These are phyloP conservation scores for Melastoma candidum DNA, from an alignment of 441 rosid genomes.

Conservation along the genomic window DNA sequence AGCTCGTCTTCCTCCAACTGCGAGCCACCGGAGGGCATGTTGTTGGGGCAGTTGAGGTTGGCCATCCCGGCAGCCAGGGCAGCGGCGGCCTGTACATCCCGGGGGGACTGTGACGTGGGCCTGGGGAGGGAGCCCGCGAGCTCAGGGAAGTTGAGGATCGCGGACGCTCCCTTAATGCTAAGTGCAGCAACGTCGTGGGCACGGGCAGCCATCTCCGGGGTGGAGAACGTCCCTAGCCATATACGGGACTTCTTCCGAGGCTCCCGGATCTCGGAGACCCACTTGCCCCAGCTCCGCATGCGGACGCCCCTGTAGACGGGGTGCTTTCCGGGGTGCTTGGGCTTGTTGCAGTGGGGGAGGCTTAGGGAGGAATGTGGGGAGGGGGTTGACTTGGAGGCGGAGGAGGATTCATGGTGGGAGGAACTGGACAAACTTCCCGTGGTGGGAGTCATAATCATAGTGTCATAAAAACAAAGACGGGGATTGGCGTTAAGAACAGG, in stretches of 20 bases:
- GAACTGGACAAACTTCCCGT: no score
- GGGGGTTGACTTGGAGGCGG: conserved; percentile 3
- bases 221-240: conserved; percentile 63
- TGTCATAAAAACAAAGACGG: no score
- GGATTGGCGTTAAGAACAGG: no score
- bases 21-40: no score
- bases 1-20: no score
- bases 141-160: conserved; percentile 18
- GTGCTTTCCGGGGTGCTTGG: conserved; percentile 18
- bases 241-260: conserved; percentile 73
- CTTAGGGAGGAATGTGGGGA: conserved; percentile 11
- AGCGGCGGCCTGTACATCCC: conserved; percentile 41
- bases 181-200: conserved; percentile 44
- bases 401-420: no score
- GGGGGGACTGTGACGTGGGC: conserved; percentile 31
- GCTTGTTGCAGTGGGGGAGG: not conserved
- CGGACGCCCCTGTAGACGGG: conserved; percentile 63
- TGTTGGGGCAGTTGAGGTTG: no score
- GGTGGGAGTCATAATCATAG: no score
- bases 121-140: conserved; percentile 30
- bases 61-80: conserved; percentile 40
- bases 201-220: conserved; percentile 52
- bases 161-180: conserved; percentile 39
- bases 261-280: conserved; percentile 82
- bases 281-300: conserved; percentile 69